Conservation (phyloP, 202 grass and related monocot species). For the Panicum hallii region DNA sequence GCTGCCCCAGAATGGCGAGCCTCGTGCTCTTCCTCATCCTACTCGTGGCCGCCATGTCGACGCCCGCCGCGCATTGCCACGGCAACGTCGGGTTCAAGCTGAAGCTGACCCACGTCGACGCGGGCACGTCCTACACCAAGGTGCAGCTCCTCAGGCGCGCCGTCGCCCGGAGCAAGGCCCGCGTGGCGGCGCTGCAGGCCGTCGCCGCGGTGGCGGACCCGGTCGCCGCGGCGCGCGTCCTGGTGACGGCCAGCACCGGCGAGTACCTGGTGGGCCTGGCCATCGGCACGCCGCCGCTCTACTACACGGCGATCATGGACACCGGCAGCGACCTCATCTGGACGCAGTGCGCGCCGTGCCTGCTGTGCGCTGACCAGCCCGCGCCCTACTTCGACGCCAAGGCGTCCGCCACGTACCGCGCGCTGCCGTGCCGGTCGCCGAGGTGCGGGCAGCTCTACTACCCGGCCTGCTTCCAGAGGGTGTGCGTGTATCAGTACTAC, state of each 20-base stretch:
- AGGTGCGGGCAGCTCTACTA: conserved; percentile 38
- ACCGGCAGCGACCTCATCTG: conserved; percentile 71
- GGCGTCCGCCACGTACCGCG: conserved; percentile 43
- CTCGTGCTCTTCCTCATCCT: conserved; percentile 38
- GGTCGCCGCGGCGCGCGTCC: conserved; percentile 1
- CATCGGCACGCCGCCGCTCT: conserved; percentile 53
- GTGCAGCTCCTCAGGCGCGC: conserved; percentile 46
- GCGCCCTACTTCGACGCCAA: conserved; percentile 47
- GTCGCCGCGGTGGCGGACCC: conserved; percentile 15
- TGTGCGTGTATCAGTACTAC: conserved; percentile 63
- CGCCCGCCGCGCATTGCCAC: not conserved
- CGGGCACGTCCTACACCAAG: conserved; percentile 12
- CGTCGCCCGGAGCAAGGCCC: conserved; percentile 36
- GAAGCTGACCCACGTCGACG: conserved; percentile 46
- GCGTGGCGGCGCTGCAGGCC: conserved; percentile 39
- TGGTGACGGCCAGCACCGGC: conserved; percentile 29
- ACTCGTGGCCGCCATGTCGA: not conserved
- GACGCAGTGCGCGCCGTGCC: conserved; percentile 58
- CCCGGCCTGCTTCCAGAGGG: conserved; percentile 39
- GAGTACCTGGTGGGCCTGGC: conserved; percentile 57
- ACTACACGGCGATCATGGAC: conserved; percentile 54
- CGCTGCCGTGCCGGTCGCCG: conserved; percentile 33
- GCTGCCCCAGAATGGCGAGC: conserved; percentile 42
- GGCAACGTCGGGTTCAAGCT: conserved; percentile 39
- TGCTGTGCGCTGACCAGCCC: conserved; percentile 28